Evolutionary conservation across 2,329 filamentous ascomycete species (phyloP).

Genomic region (Exophiala sp.): DNA sequence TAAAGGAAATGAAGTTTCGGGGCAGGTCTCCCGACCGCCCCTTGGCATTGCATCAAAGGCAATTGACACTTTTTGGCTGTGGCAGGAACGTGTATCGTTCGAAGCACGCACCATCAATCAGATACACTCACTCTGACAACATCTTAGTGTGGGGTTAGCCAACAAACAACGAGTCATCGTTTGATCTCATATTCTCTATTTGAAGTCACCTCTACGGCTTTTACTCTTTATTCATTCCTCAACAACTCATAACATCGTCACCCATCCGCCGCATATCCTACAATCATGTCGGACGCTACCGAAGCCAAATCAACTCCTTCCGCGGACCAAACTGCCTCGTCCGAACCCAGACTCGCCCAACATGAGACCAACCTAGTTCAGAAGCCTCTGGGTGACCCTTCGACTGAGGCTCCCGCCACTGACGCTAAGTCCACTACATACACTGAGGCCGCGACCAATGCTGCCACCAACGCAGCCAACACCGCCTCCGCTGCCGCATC

Average conservation of each 20-base stretch:
- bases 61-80: no score
- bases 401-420: constrained; percentile 18
- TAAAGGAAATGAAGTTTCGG: no score
- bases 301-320: constrained; percentile 26
- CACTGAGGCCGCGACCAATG: constrained; percentile 23
- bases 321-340: constrained; percentile 23
- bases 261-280: constrained; percentile 5
- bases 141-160: constrained; percentile 11
- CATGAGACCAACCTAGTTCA: constrained; percentile 26
- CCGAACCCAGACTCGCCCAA: constrained; percentile 22
- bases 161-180: constrained; percentile 15
- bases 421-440: constrained; percentile 22
- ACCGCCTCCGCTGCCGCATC: constrained; percentile 27
- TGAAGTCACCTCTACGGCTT: not conserved
- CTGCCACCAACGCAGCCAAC: constrained; percentile 23
- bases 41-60: not conserved
- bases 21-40: no score
- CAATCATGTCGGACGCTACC: constrained; percentile 22
- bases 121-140: not conserved
- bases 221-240: not conserved
- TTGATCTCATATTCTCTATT: constrained; percentile 22
- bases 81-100: no score
- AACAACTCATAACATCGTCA: not conserved
- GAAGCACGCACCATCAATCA: no score
- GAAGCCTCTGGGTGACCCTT: constrained; percentile 22